Conservation (phyloP, 176 grass and related monocot species). For the Bolboschoenus planiculmis region DNA sequence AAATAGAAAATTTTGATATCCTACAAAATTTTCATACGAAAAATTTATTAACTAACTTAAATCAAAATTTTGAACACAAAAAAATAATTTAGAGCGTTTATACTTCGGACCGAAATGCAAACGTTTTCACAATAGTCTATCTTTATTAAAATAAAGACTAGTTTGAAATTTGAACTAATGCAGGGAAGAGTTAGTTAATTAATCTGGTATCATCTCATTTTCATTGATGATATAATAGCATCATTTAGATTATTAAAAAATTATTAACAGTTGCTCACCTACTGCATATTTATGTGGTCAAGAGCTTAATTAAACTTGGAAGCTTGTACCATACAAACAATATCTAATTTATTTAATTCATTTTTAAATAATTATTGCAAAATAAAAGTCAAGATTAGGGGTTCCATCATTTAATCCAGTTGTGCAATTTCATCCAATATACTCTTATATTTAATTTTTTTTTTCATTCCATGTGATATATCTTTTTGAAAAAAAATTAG, state of each 20-base stretch:
- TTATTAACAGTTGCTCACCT: background rate
- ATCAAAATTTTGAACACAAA: too few species aligned
- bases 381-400: background rate
- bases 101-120: too few species aligned
- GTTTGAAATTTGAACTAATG: conserved; percentile 3
- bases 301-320: background rate
- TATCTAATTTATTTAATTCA: background rate
- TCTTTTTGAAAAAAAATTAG: background rate
- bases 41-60: too few species aligned
- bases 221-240: background rate
- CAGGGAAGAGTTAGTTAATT: background rate
- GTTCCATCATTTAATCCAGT: background rate
- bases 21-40: too few species aligned
- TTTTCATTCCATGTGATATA: background rate
- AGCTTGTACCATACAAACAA: background rate
- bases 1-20: too few species aligned
- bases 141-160: background rate
- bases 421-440: background rate
- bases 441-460: background rate
- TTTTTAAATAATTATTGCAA: background rate
- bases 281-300: background rate
- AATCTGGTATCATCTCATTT: conserved; percentile 18
- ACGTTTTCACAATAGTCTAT: too few species aligned
- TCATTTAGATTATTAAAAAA: background rate
- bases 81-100: too few species aligned